phyloP scores from a whole-genome alignment of 2,329 filamentous ascomycete genomes.

The Didymella pomorum region DNA sequence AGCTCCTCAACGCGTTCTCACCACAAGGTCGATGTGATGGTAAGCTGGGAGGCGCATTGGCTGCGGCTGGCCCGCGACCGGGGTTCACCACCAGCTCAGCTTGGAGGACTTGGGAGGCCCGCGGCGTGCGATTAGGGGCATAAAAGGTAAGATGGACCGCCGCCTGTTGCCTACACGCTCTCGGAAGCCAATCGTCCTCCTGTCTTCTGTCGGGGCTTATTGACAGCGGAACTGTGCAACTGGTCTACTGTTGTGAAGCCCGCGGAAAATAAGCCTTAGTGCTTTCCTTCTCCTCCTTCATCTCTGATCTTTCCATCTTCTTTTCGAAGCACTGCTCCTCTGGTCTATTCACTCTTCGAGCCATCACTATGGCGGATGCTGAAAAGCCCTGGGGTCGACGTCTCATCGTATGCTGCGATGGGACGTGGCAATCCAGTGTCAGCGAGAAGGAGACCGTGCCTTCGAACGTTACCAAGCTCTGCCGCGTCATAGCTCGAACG shows the following conservation, averaged over 20 bases:
- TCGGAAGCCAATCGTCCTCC: background rate
- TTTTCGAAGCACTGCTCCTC: too few species aligned
- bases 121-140: conserved; percentile 8
- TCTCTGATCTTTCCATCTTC: too few species aligned
- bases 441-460: conserved; percentile 42
- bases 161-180: conserved; percentile 1
- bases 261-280: background rate
- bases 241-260: background rate
- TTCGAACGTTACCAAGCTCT: conserved; percentile 48
- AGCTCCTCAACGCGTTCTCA: background rate
- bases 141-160: conserved; percentile 10
- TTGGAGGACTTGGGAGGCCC: conserved; percentile 3
- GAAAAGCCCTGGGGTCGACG: conserved; percentile 43
- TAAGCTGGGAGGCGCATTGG: conserved; percentile 8
- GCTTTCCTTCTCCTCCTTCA: background rate
- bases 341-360: too few species aligned
- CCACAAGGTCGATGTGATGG: background rate
- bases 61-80: conserved; percentile 1
- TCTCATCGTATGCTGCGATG: conserved; percentile 49
- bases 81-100: conserved; percentile 11
- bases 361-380: conserved; percentile 4
- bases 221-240: conserved; percentile 3
- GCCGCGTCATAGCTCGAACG: conserved; percentile 6
- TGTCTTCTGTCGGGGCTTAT: background rate
- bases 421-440: conserved; percentile 49